Percentiles rank a stretch among this genome's conserved stretches.
Conservation (phyloP, 2,329 filamentous ascomycete species). For the Xylaria arbuscula region DNA sequence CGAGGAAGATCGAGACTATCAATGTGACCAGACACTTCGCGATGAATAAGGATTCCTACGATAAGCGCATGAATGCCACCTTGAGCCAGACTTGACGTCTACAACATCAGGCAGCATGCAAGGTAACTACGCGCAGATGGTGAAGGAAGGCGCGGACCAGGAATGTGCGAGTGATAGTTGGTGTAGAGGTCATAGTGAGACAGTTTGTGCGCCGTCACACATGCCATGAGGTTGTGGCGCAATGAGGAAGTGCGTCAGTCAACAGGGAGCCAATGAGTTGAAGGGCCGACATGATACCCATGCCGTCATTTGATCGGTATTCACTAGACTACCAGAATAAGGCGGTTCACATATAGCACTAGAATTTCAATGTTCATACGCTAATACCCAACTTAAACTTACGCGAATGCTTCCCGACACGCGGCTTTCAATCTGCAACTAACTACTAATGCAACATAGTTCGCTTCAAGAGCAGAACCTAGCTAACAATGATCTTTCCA, state of each 20-base stretch:
- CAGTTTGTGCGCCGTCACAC: neutral
- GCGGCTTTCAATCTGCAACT: neutral
- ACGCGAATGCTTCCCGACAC: neutral
- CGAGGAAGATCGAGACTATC: neutral
- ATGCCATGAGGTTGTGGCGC: neutral
- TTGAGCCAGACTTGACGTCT: neutral
- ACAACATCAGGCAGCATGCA: neutral
- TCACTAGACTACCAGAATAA: neutral
- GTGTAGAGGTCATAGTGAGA: neutral
- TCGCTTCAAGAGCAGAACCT: no score
- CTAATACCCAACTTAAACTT: neutral
- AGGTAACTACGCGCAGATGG: neutral
- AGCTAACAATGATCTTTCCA: conserved; percentile 8
- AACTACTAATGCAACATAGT: neutral
- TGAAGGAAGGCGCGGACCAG: neutral
- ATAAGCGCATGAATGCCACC: neutral
- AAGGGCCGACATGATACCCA: neutral
- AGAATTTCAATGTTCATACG: neutral
- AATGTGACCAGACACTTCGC: no score
- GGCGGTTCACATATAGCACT: neutral
- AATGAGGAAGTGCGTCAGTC: neutral
- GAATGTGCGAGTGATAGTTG: neutral
- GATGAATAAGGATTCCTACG: neutral
- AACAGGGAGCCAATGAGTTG: neutral
- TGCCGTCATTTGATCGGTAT: neutral